Conservation (phyloP, 805 yeast species). For the Metschnikowia vanudenii region DNA sequence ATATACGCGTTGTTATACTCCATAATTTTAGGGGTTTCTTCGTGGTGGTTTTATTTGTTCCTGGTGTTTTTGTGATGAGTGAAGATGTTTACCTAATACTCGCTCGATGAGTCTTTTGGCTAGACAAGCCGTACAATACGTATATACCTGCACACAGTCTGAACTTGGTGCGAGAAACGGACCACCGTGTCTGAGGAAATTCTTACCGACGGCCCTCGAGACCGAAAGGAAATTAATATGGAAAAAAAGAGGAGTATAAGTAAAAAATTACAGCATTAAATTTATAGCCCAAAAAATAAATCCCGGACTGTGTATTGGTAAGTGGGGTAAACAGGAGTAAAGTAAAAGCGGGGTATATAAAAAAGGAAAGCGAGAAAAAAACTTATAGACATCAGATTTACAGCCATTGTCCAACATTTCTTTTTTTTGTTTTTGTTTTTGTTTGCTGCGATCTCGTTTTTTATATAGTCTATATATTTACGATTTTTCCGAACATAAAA, state of each 20-base stretch:
- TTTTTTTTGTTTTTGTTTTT: too few species aligned
- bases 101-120: neutral
- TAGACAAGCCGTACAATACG: neutral
- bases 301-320: neutral
- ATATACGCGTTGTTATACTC: conserved; percentile 31
- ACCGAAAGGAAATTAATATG: neutral
- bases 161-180: conserved; percentile 1
- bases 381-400: neutral
- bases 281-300: neutral
- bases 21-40: conserved; percentile 8
- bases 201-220: neutral
- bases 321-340: neutral
- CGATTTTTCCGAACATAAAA: too few species aligned
- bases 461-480: too few species aligned
- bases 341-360: neutral
- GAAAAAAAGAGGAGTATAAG: neutral
- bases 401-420: neutral
- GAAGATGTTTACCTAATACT: neutral
- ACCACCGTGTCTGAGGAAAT: neutral
- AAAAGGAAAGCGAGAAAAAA: neutral
- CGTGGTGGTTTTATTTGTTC: neutral
- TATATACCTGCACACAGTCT: neutral
- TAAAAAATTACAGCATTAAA: neutral
- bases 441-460: too few species aligned
- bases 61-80: neutral